phyloP scores from a whole-genome alignment of 148 eudicot genomes.

The Dysphania ambrosioides region DNA sequence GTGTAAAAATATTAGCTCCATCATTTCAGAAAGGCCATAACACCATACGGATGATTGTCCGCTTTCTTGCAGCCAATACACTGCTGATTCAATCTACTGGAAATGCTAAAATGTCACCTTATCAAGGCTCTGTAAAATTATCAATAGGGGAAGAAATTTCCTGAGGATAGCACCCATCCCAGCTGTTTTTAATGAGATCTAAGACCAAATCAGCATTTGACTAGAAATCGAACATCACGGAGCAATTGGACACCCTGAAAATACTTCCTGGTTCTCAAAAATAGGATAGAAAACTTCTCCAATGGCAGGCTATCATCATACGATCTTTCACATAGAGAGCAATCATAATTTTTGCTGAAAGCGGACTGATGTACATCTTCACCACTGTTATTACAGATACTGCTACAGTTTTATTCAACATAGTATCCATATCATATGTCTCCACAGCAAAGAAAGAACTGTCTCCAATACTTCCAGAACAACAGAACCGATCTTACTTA shows the following conservation, averaged over 20 bases:
- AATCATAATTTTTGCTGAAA: background rate
- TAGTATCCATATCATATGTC: background rate
- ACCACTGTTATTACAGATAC: too few species aligned
- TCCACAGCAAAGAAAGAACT: background rate
- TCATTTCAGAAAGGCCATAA: background rate
- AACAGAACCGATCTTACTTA: background rate
- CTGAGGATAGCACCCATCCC: background rate
- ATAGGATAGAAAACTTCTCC: background rate
- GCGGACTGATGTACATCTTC: background rate
- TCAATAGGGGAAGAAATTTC: background rate
- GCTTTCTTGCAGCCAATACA: background rate
- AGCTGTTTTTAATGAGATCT: background rate
- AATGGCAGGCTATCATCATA: background rate
- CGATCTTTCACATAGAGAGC: background rate
- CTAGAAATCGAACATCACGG: background rate
- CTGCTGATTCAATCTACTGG: background rate
- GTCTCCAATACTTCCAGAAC: background rate
- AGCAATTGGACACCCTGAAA: background rate
- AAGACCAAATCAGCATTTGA: background rate
- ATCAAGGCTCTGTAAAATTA: too few species aligned
- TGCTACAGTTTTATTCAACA: background rate
- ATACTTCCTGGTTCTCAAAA: background rate
- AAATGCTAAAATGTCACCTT: background rate
- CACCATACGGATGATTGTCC: background rate
- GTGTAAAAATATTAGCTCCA: background rate